Base-by-base conservation (phyloP, 129 eudicot genomes). In the Deinandra increscens region DNA sequence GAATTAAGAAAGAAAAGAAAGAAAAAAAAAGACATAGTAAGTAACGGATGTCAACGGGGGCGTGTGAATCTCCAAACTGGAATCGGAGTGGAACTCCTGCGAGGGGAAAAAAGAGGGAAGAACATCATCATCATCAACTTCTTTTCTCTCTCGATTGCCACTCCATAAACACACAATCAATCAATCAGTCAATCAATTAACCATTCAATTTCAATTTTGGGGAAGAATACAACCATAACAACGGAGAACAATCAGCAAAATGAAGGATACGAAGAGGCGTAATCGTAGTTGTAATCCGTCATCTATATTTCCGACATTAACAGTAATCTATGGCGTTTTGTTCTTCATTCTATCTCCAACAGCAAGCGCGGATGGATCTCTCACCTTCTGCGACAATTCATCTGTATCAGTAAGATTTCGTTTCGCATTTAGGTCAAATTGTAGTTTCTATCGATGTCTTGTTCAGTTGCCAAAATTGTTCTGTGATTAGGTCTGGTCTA, bases 361-460 rank as follows among this genome's bases (percentile, higher is more conserved):
- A 61, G 65, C 76, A 77, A 61, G 18, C 51, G 81, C 76, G 18
- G 76, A 72, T 22, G 81, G 71, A 77, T 77, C 81, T 69, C 64
- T 75, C 75, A 75, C 70, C 44, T 76, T 75, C 61, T 77, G 81
- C 60, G 67, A 76, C 39, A 62, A 76, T 64, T 20, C 31, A 39
- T 69, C 80, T 69, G 75, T 76, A 26, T 55, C 80, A 60, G 80
- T 73, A 68, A 68, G 75, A 76, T 69, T 70, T 68, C 46, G 36
- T 23, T 59, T 60, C 46, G 50, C 61, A 68, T 34, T 43, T 56
- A 56, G 22, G 48, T 76, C 53, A n/a, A 36, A 31, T 68, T 68
- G 17, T 33, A 11, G 61, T 49, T 68, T 34, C 9, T 17, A 1
- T 13, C 9, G 22, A 29, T 43, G 37, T 14, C 26, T 7, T 44